Conservation (phyloP, 441 rosid genomes). For the Adansonia grandidieri region DNA sequence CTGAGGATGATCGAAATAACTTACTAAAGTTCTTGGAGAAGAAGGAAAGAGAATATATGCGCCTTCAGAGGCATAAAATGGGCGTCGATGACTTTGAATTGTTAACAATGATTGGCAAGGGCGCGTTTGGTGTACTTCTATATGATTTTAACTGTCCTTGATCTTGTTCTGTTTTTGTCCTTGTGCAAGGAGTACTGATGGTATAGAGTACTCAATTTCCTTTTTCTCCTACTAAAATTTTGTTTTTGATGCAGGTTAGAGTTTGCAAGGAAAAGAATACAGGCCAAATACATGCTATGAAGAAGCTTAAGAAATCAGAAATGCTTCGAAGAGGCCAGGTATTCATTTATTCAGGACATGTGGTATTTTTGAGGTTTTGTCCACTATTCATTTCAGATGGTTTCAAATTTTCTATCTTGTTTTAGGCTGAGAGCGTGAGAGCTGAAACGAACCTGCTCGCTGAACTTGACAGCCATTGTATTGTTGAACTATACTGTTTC, state of each 20-base stretch:
- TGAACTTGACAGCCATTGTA: slow-evolving; percentile 95
- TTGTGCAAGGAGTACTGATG: background rate
- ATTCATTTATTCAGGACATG: slow-evolving; percentile 23
- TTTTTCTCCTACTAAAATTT: slow-evolving; percentile 9
- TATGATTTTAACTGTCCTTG: background rate
- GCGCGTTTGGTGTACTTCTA: slow-evolving; percentile 39
- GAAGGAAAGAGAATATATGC: slow-evolving; percentile 71
- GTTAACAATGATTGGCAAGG: slow-evolving; percentile 14
- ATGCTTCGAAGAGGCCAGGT: slow-evolving; percentile 99
- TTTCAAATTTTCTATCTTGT: slow-evolving; percentile 14
- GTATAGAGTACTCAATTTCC: background rate
- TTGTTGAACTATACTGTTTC: slow-evolving; percentile 93
- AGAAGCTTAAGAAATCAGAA: slow-evolving; percentile 92
- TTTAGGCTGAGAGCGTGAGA: slow-evolving; percentile 92
- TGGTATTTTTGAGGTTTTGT: slow-evolving; percentile 19
- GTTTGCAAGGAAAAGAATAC: slow-evolving; percentile 84
- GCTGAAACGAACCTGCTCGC: slow-evolving; percentile 97
- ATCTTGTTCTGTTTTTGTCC: background rate
- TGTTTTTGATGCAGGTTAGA: slow-evolving; percentile 64
- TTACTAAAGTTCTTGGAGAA: slow-evolving; percentile 82
- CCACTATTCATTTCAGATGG: slow-evolving; percentile 24
- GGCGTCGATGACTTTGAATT: no score
- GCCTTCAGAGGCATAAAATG: no score
- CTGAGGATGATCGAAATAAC: slow-evolving; percentile 87
- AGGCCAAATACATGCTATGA: slow-evolving; percentile 91